Conservation (phyloP, 768 basidiomycete genomes). For the Leccinum longicurvipes region DNA sequence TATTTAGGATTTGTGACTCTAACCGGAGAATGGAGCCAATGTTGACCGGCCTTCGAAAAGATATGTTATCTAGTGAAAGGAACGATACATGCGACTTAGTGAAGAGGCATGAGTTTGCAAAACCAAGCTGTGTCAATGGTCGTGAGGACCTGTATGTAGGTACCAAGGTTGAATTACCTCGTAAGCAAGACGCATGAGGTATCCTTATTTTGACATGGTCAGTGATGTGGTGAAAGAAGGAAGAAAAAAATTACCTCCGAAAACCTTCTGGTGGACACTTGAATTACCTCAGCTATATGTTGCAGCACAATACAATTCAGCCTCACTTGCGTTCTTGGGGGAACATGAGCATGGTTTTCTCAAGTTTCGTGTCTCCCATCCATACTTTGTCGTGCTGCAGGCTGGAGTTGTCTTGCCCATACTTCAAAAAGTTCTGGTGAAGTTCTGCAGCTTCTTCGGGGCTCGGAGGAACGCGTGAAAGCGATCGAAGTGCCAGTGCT, state of each 20-base stretch:
- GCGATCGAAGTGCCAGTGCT: constrained; percentile 50
- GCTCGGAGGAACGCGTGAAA: constrained; percentile 71
- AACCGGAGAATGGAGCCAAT: constrained; percentile 80
- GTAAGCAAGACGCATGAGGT: constrained; percentile 66
- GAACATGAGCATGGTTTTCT: constrained; percentile 75
- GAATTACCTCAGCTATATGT: neutral
- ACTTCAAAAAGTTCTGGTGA: constrained; percentile 65
- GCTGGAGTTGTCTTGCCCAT: constrained; percentile 42
- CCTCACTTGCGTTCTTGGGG: constrained; percentile 81
- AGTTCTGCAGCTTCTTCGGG: constrained; percentile 65
- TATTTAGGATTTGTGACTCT: constrained; percentile 65
- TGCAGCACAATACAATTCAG: neutral
- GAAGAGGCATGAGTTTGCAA: constrained; percentile 68
- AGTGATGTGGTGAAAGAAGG: neutral
- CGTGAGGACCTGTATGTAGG: neutral
- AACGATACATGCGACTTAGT: constrained; percentile 65
- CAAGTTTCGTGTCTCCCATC: constrained; percentile 72
- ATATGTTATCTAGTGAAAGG: constrained; percentile 75
- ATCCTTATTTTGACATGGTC: constrained; percentile 30
- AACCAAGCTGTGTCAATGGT: constrained; percentile 52
- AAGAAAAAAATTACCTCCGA: constrained; percentile 51
- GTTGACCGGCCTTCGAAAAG: constrained; percentile 76
- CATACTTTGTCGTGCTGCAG: constrained; percentile 49
- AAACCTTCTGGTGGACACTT: constrained; percentile 80
- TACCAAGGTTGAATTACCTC: constrained; percentile 41